Percentiles rank a stretch among this genome's conserved stretches.
Conservation (phyloP, 495 filamentous ascomycete species). For the Penicillium herquei region DNA sequence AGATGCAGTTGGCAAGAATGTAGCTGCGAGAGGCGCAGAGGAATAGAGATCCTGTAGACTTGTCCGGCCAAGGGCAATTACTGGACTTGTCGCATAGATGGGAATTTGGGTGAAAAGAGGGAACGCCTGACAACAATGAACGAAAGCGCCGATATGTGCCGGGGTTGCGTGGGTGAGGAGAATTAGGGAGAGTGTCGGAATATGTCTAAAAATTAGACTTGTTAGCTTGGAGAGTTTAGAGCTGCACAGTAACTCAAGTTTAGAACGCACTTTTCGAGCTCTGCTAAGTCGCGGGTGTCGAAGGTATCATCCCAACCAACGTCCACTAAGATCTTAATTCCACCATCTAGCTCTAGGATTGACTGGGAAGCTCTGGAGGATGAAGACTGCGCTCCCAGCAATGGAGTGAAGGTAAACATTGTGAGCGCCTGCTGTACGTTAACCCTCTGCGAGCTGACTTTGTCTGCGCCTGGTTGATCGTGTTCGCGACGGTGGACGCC, state of each 20-base stretch:
- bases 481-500: conserved; percentile 8
- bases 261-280: conserved; percentile 77
- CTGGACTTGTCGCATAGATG: conserved; percentile 92
- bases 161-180: conserved; percentile 93
- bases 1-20: conserved; percentile 66
- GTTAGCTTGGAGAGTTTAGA: conserved; percentile 8
- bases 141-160: conserved; percentile 87
- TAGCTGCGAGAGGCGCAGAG: conserved; percentile 81
- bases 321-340: conserved; percentile 90
- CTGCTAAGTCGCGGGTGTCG: conserved; percentile 72
- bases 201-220: conserved; percentile 57
- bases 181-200: conserved; percentile 87
- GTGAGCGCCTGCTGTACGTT: conserved; percentile 12
- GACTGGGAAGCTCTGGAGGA: conserved; percentile 87
- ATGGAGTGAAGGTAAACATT: conserved; percentile 95
- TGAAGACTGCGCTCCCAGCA: conserved; percentile 83
- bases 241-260: neutral
- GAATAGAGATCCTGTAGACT: conserved; percentile 90
- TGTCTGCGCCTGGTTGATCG: conserved; percentile 6
- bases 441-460: neutral
- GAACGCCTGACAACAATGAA: conserved; percentile 95
- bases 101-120: conserved; percentile 89
- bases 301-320: conserved; percentile 96
- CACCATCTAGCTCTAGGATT: conserved; percentile 91
- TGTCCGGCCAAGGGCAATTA: conserved; percentile 89